Base-by-base conservation (phyloP, 768 basidiomycete species). In the Mycena chlorophos region DNA sequence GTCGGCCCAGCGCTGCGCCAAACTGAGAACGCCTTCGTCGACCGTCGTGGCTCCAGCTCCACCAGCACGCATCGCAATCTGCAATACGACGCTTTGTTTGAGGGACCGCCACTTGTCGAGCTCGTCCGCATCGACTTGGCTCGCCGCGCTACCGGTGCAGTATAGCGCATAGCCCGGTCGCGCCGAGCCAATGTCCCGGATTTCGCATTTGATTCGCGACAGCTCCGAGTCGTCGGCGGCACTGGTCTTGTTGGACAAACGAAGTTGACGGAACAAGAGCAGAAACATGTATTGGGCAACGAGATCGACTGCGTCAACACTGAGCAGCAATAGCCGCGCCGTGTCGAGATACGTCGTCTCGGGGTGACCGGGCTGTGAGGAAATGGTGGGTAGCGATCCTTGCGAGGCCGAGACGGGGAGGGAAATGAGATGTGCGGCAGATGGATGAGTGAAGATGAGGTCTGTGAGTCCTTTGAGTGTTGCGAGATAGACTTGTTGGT, bases 281-380 rank as follows among this genome's bases (percentile, higher is more conserved):
- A 91, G 75, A 62, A 92, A 83, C 83, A 94, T 87, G 72, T 88
- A 90, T 49, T 91, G 71, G 42, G 86, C 82, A 19, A 84, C 83
- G 39, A 87, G 75, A 63, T 95, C 92, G 26, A 84, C 79, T 0
- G 86, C 86, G 56, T 96, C 94, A 38, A 82, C 75, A 61, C 81
- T 81, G 58, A 93, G 79, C 22, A 77, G 76, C 23, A 78, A 69
- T 12, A 94, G 74, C 26, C 92, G 88, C 39, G 81, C 73, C 55
- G 79, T 82, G 73, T 94, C 92, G 50, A 95, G 84, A 68, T 89
- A 89, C 3, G 86, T 75, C 3, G 91, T 91, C 73, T 94, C 93
- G 4, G 87, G 91, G 70, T 79, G 85, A 31, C 71, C 71, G 51
- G 78, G 72, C 29, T 77, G 69, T 43, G 73, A 68, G 20, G 68